A percentile compares a stretch with the other conserved stretches of the same genome.
These are phyloP conservation scores for Tricholoma terreum DNA, from an alignment of 768 basidiomycete genomes.

Conservation along the genomic window DNA sequence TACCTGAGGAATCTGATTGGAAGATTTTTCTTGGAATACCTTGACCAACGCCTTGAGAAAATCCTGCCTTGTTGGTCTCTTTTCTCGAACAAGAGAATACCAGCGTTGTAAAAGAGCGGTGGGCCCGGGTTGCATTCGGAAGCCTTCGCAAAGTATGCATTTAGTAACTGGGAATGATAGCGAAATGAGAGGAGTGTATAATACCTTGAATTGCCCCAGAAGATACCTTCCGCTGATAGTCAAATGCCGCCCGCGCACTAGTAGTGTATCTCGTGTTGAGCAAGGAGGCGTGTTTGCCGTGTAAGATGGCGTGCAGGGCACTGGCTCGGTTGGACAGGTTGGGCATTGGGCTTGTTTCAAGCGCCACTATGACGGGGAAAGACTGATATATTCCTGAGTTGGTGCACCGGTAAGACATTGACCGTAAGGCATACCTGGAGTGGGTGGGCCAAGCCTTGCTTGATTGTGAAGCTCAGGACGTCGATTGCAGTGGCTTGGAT, in stretches of 20 bases:
- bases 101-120: constrained; percentile 82
- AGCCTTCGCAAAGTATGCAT: constrained; percentile 42
- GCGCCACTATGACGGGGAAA: constrained; percentile 85
- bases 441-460: constrained; percentile 94
- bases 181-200: constrained; percentile 4
- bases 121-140: constrained; percentile 59
- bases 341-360: constrained; percentile 78
- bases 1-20: constrained; percentile 58
- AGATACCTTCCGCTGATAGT: constrained; percentile 68
- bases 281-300: constrained; percentile 86
- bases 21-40: constrained; percentile 71
- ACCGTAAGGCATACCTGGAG: constrained; percentile 57
- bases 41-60: constrained; percentile 82
- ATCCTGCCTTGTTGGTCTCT: constrained; percentile 80
- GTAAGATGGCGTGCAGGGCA: constrained; percentile 75
- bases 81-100: constrained; percentile 91
- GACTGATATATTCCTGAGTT: constrained; percentile 46
- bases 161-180: neutral
- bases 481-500: constrained; percentile 87
- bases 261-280: constrained; percentile 82
- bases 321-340: constrained; percentile 71
- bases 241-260: constrained; percentile 78
- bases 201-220: constrained; percentile 53
- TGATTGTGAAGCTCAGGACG: constrained; percentile 88
- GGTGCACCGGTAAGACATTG: neutral